Evolutionary conservation across 2,329 filamentous ascomycete genomes (phyloP), one percentile per base, ranked within the genome.

Genomic region (Aspergillus tamarii): DNA sequence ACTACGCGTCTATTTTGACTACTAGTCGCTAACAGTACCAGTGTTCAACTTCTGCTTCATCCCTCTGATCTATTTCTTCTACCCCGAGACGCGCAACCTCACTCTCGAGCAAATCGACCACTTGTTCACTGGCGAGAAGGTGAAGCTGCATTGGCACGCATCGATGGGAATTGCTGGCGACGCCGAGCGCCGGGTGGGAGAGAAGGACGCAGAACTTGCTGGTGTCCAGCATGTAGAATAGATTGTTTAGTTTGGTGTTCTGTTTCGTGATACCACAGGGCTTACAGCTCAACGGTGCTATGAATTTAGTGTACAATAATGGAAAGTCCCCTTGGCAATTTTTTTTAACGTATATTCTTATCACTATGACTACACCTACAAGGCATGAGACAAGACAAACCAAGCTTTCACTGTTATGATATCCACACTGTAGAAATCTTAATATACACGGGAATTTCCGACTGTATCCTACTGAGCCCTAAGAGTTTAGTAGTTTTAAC

Each of bases 41-140:
- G 72, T 82, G 1, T 79, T 83, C 73, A 84, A 84, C 66, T 80
- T 77, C 62, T 74, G 75, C 28, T 85, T 86, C 71, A 77, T 86
- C 3, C 83, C 83, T 1, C 75, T 82, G 12, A 79, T 83, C 30
- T 84, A 82, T 70, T 72, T 78, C 62, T 73, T 78, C 60, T 78
- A 78, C 48, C 76, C 77, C 9, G 74, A 78, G 59, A 73, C 75
- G 0, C 72, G 71, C 30, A 72, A 72, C 32, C 70, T 75, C 28
- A 71, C 72, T 3, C 68, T 77, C 30, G 75, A 78, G 54, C 73
- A 78, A 43, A 70, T 81, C 34, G 77, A 80, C 55, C 70, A 69
- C 16, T 75, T 79, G 28, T 81, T 79, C 58, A 78, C 71, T 2
- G 72, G 72, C 12, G 67, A 71, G 34, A 73, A 72, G 46, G 68